Evolutionary conservation across 2,329 filamentous ascomycete species (phyloP).

Genomic region (Cercospora sojina): DNA sequence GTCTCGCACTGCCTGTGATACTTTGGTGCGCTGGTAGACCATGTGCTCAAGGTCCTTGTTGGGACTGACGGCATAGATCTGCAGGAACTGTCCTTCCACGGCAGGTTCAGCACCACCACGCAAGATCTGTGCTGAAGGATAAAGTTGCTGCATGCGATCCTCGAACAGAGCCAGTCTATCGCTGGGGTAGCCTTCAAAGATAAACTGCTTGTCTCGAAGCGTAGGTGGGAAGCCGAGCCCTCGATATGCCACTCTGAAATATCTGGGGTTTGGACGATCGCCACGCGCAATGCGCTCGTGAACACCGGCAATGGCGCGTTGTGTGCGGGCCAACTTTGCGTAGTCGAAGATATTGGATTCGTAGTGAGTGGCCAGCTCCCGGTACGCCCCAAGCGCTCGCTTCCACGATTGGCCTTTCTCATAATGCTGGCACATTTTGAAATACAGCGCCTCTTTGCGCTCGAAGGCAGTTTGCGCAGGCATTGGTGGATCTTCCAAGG

Average conservation of each 20-base stretch:
- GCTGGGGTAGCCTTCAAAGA: slow-evolving; percentile 77
- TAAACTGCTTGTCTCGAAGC: slow-evolving; percentile 84
- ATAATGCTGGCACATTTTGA: slow-evolving; percentile 91
- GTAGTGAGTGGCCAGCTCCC: slow-evolving; percentile 88
- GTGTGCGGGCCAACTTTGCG: slow-evolving; percentile 81
- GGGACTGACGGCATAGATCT: slow-evolving; percentile 75
- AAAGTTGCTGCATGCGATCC: slow-evolving; percentile 87
- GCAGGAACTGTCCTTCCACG: slow-evolving; percentile 85
- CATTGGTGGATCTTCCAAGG: slow-evolving; percentile 71
- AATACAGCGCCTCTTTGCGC: slow-evolving; percentile 87
- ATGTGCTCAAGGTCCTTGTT: slow-evolving; percentile 80
- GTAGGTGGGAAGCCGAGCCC: slow-evolving; percentile 82
- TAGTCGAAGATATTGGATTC: slow-evolving; percentile 89
- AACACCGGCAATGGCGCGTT: slow-evolving; percentile 87
- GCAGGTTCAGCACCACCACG: slow-evolving; percentile 67
- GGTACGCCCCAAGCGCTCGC: slow-evolving; percentile 81
- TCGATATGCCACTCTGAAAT: slow-evolving; percentile 87
- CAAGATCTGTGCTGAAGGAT: slow-evolving; percentile 80
- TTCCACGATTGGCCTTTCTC: slow-evolving; percentile 95
- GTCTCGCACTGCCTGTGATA: slow-evolving; percentile 80
- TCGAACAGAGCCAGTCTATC: slow-evolving; percentile 81
- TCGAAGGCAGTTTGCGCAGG: slow-evolving; percentile 85
- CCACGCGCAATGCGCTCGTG: slow-evolving; percentile 86
- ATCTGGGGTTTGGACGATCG: slow-evolving; percentile 74
- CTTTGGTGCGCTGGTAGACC: slow-evolving; percentile 83